Base-by-base conservation (phyloP, 2,329 filamentous ascomycete species). In the Sclerotinia subarctica region DNA sequence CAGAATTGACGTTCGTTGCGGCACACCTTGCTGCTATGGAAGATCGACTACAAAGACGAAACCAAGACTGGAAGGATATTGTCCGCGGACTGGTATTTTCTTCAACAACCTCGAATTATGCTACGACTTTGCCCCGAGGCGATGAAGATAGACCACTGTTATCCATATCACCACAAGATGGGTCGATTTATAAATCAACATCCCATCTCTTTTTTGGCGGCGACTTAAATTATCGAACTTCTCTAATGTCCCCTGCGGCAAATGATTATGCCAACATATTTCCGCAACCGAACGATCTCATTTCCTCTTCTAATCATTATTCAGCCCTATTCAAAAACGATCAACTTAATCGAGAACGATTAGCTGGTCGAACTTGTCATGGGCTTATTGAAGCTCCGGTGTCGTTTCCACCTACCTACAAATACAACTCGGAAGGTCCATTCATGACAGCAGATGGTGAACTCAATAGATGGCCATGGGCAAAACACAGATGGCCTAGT, bases 211-310 rank as follows among this genome's bases (percentile, higher is more conserved):
- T 98, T 77, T 83, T 98, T 58, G 90, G 90, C 0, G 95, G 95
- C 32, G 95, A 99, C 78, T 85, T 99, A 69, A 99, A 99, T 82
- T 99, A 99, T 80, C 90, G 95, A 73, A 96, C 94, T 24, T 87
- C 89, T 10, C 85, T 88, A 70, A 84, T 83, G 0, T 81, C 84
- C 0, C 93, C 94, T 0, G 80, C 82, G 0, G 81, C 85, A 0
- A 79, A 82, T 2, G 88, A 91, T 63, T 70, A 75, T 47, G 76
- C 82, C 74, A 62, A 80, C 7, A 78, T 78, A 5, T 91, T 93
- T 85, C 86, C 95, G 73, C 78, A 89, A 78, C 81, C 83, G 76
- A 74, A 84, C 79, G 77, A 84, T 75, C 74, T 79, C 4, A 74
- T 76, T 17, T 82, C 85, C 29, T 86, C 86, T 8, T 78, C 80